Evolutionary conservation across 768 basidiomycete genomes (phyloP), one percentile per base, ranked within the genome.

Genomic region (Termitomyces heimii): DNA sequence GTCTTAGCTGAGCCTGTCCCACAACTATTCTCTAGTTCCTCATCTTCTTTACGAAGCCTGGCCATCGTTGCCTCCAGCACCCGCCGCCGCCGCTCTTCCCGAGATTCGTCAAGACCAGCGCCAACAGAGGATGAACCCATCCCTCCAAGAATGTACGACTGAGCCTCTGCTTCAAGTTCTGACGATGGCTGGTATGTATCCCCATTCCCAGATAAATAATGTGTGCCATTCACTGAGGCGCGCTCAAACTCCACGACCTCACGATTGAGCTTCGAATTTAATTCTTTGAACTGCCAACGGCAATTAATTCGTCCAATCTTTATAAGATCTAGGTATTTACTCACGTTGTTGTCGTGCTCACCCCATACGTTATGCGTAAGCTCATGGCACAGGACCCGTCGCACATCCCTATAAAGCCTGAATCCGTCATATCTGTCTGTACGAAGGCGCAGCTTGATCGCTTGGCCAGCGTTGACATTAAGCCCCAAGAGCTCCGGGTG

Each of bases 371-470:
- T 91, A 67, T 92, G 89, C 22, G 88, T 73, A 37, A 91, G 71
- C 65, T 91, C 89, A 66, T 92, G 89, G 63, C 88, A 90, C 3
- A 91, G 74, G 39, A 89, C 86, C 16, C 79, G 75, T 50, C 89
- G 75, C 24, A 86, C 75, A 1, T 89, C 84, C 16, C 68, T 72
- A 62, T 91, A 92, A 9, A 76, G 64, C 51, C 86, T 74, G 64
- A 90, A 89, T 10, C 88, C 89, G 59, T 88, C 87, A 62, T 88
- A 89, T 4, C 68, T 71, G 63, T 90, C 78, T 20, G 89, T 90
- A 20, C 89, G 75, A 48, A 91, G 65, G 18, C 88, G 81, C 3
- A 91, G 70, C 65, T 85, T 86, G 62, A 92, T 88, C 22, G 76
- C 70, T 62, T 82, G 72, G 0, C 89, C 88, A 0, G 69, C 74